These are phyloP conservation scores for Biscogniauxia marginata DNA, from an alignment of 2,329 filamentous ascomycete species.

Conservation along the genomic window DNA sequence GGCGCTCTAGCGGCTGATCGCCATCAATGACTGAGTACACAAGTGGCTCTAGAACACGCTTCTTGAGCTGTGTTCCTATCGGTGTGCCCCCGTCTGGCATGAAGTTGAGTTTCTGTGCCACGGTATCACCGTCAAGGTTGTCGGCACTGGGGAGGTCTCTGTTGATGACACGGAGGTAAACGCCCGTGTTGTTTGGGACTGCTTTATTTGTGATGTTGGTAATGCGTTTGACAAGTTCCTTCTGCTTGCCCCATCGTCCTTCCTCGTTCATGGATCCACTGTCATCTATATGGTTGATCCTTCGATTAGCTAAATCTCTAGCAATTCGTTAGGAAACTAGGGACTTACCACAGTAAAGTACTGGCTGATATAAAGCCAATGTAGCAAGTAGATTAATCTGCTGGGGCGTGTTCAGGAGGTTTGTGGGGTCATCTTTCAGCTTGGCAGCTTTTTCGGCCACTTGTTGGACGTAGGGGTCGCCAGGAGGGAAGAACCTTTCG, in stretches of 20 bases:
- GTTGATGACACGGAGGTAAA: constrained; percentile 19
- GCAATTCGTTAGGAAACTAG: neutral
- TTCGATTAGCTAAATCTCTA: neutral
- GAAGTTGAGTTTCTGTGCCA: constrained; percentile 3
- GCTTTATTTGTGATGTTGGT: constrained; percentile 9
- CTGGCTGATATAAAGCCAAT: constrained; percentile 17
- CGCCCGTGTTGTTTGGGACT: constrained; percentile 12
- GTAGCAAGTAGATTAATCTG: constrained; percentile 17
- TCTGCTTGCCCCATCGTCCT: constrained; percentile 13
- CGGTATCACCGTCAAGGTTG: constrained; percentile 6
- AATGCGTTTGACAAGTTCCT: constrained; percentile 14
- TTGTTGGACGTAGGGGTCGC: constrained; percentile 12
- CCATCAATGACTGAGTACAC: constrained; percentile 9
- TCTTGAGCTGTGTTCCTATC: constrained; percentile 13
- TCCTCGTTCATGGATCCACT: constrained; percentile 17
- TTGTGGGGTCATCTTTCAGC: constrained; percentile 13
- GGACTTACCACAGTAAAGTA: constrained; percentile 16
- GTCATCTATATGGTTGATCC: constrained; percentile 7
- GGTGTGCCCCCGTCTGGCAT: constrained; percentile 11
- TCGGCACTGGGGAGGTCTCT: constrained; percentile 4
- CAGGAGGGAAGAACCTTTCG: constrained; percentile 13
- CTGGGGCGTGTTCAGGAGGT: constrained; percentile 13
- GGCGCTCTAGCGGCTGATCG: constrained; percentile 8
- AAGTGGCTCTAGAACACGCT: constrained; percentile 15
- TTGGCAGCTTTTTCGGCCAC: constrained; percentile 13